Conservation (phyloP, 192 early-diverging fungal genomes). For the Cetraspora pellucida region DNA sequence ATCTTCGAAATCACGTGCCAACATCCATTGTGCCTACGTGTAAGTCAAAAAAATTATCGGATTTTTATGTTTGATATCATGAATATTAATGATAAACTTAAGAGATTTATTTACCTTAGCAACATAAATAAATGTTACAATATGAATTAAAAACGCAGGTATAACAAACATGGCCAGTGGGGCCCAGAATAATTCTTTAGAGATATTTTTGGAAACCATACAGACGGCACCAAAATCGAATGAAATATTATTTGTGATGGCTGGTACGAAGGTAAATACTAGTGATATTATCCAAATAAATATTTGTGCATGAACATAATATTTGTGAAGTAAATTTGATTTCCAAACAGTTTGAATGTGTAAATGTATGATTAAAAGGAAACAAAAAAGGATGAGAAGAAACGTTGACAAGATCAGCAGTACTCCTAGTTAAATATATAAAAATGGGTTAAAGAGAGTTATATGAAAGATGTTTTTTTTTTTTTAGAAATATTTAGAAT, state of each 20-base stretch:
- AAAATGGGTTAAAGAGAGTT: background rate
- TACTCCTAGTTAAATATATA: background rate
- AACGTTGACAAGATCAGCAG: background rate
- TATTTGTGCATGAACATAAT: background rate
- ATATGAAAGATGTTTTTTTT: background rate
- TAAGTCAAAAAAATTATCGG: background rate
- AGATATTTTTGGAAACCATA: background rate
- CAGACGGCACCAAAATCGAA: constrained; percentile 18
- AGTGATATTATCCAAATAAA: background rate
- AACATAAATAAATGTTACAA: background rate
- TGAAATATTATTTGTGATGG: background rate
- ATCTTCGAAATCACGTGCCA: background rate
- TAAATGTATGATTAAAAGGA: constrained; percentile 5
- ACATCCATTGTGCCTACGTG: background rate
- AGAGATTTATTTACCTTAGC: background rate
- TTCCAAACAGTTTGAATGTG: constrained; percentile 19
- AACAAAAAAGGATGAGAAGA: constrained; percentile 7
- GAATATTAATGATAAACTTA: too few species aligned
- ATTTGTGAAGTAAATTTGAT: background rate
- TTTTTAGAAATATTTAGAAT: background rate
- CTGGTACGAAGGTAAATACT: background rate
- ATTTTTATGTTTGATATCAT: too few species aligned
- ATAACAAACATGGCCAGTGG: background rate
- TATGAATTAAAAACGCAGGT: constrained; percentile 7
- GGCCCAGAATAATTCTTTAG: background rate